phyloP scores from a whole-genome alignment of 176 grass and related monocot genomes.

The Hordeum marinum region DNA sequence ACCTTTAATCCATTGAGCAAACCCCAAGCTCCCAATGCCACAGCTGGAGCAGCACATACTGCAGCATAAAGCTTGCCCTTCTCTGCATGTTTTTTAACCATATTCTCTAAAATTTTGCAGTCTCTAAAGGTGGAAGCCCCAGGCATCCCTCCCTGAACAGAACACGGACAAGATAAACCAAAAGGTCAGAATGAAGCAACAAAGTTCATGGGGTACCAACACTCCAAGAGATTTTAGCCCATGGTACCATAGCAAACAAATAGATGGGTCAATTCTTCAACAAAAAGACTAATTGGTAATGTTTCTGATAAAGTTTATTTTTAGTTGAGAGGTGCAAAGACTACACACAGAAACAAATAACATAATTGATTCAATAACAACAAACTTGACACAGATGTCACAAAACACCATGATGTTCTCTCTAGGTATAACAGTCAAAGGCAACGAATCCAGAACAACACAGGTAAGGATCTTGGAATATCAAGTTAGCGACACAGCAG shows the following conservation, averaged over 20 bases:
- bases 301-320: not conserved
- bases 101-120: conserved; percentile 42
- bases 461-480: not conserved
- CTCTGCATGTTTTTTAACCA: conserved; percentile 59
- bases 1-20: conserved; percentile 72
- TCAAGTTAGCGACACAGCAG: not conserved
- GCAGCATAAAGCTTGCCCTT: conserved; percentile 62
- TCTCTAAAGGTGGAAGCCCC: conserved; percentile 56
- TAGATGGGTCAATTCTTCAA: not conserved
- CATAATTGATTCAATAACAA: not conserved
- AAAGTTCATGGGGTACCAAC: not conserved
- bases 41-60: conserved; percentile 63
- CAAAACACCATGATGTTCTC: not conserved
- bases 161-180: not conserved
- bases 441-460: not conserved
- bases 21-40: conserved; percentile 71
- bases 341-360: not conserved
- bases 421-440: not conserved
- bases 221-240: not conserved
- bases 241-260: not conserved
- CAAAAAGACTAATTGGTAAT: not conserved
- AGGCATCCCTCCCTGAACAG: conserved; percentile 61
- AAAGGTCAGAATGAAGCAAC: not conserved
- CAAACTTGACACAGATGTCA: not conserved
- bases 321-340: not conserved